phyloP scores from a whole-genome alignment of 164 flowering plant species.

The Nelumbo lutea region DNA sequence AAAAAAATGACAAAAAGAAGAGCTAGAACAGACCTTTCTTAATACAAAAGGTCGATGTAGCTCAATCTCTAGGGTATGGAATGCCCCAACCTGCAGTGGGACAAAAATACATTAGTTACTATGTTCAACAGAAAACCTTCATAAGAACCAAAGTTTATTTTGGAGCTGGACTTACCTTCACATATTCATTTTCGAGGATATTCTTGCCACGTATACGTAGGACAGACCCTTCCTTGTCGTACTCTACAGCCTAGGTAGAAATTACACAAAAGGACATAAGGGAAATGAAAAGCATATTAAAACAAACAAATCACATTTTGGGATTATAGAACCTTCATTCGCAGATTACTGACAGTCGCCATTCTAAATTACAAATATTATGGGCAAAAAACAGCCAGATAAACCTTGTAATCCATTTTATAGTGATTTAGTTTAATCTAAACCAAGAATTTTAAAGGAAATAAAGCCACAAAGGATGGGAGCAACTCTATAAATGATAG shows the following conservation, averaged over 20 bases:
- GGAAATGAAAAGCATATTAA: neutral
- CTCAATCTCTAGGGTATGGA: conserved; percentile 86
- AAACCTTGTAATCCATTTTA: too few relatives aligned
- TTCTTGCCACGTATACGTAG: conserved; percentile 84
- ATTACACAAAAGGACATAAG: neutral
- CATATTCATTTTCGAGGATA: conserved; percentile 65
- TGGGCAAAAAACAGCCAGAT: neutral
- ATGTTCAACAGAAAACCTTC: neutral
- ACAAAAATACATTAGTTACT: neutral
- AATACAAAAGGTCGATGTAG: conserved; percentile 77
- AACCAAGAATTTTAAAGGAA: too few relatives aligned
- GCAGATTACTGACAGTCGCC: too few relatives aligned
- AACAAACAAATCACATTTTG: neutral
- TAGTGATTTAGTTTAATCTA: too few relatives aligned
- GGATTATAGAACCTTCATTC: neutral
- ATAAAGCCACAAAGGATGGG: too few relatives aligned
- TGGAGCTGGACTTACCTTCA: conserved; percentile 41
- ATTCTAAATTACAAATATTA: neutral
- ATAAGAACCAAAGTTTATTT: conserved; percentile 1
- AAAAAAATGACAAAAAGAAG: too few relatives aligned
- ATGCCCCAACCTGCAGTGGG: conserved; percentile 76
- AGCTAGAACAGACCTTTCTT: conserved; percentile 49
- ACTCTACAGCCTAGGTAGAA: conserved; percentile 47
- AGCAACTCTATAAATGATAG: too few relatives aligned
- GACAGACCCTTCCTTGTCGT: conserved; percentile 71